Evolutionary conservation across 208 protist genomes (phyloP).

Genomic region (Phytomonas francai): DNA sequence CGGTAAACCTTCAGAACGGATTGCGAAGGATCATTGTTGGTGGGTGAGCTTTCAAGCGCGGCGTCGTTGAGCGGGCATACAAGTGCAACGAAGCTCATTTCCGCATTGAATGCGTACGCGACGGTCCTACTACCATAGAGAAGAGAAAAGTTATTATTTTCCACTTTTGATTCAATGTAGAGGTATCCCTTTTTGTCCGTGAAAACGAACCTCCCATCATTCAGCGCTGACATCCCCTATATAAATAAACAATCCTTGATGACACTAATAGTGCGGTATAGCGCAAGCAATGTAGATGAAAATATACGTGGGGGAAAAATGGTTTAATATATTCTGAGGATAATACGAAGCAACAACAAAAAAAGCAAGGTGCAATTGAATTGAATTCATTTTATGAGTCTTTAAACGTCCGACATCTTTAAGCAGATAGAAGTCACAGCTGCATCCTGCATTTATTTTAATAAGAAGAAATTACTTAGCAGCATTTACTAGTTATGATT

Average conservation of each 20-base stretch:
- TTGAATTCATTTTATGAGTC: not conserved
- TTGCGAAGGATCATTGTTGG: not conserved
- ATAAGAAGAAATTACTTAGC: not conserved
- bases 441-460: not conserved
- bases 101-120: conserved; percentile 21
- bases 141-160: conserved; percentile 11
- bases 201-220: conserved; percentile 4
- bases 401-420: not conserved
- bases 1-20: conserved; percentile 6
- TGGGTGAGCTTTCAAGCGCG: not conserved
- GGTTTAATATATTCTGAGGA: conserved; percentile 12
- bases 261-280: not conserved
- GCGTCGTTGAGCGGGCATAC: conserved; percentile 12
- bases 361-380: conserved; percentile 2
- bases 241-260: conserved; percentile 14
- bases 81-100: conserved; percentile 21
- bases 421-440: not conserved
- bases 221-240: conserved; percentile 6
- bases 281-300: not conserved
- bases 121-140: conserved; percentile 29
- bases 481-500: not conserved
- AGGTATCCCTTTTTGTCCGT: not conserved
- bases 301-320: conserved; percentile 11
- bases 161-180: not conserved
- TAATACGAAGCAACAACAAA: not conserved